Evolutionary conservation across 2,329 filamentous ascomycete species (phyloP).

Genomic region (Penicillium fuscoglaucum): DNA sequence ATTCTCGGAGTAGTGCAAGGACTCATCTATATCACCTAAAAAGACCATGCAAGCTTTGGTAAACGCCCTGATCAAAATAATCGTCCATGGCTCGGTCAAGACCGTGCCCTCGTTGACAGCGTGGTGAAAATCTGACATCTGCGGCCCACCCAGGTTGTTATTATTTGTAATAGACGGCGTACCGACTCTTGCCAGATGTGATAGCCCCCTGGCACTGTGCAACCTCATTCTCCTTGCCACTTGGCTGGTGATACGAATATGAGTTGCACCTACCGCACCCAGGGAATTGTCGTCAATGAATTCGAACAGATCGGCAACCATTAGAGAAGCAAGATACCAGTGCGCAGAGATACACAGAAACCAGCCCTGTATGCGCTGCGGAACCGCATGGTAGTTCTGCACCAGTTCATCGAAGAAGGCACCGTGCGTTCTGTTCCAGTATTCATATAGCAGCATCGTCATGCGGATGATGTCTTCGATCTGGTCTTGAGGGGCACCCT

Average conservation of each 20-base stretch:
- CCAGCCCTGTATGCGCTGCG: neutral
- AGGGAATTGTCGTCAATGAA: neutral
- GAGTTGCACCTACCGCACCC: neutral
- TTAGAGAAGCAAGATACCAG: neutral
- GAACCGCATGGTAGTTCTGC: neutral
- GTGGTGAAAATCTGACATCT: neutral
- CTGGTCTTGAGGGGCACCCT: neutral
- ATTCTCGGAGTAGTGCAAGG: neutral
- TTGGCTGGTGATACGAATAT: neutral
- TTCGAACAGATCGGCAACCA: neutral
- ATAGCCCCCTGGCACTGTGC: neutral
- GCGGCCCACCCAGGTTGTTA: neutral
- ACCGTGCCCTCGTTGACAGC: neutral
- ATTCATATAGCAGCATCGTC: neutral
- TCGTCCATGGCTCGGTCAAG: neutral
- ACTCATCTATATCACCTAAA: neutral
- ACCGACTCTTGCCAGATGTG: neutral
- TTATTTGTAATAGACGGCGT: neutral
- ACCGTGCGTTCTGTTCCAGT: constrained; percentile 1
- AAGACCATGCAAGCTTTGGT: neutral
- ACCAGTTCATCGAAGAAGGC: neutral
- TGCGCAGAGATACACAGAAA: neutral
- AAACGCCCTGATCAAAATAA: neutral
- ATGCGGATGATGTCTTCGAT: neutral
- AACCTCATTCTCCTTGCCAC: neutral